These are phyloP conservation scores for Gryganskiella cystojenkinii DNA, from an alignment of 192 early-diverging fungal species.

Conservation along the genomic window DNA sequence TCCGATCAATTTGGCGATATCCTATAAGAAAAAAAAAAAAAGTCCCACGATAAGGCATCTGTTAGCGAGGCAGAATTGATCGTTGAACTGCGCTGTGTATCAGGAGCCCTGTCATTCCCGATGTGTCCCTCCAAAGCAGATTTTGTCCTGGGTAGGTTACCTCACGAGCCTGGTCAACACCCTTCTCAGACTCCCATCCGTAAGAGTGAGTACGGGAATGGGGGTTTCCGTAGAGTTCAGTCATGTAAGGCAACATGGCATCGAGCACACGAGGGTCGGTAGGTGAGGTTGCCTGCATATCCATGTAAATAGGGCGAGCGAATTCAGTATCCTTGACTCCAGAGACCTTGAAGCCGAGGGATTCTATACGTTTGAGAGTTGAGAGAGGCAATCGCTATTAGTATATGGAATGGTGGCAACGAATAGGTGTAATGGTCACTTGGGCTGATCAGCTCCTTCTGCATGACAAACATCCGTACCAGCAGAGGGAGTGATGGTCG, in stretches of 20 bases:
- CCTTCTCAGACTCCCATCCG: conserved; percentile 96
- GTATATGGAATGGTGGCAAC: too few species aligned
- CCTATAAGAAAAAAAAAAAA: conserved; percentile 53
- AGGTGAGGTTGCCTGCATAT: conserved; percentile 94
- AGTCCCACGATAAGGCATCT: too few species aligned
- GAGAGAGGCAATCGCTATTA: too few species aligned
- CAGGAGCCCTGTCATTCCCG: too few species aligned
- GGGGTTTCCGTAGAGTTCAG: conserved; percentile 93
- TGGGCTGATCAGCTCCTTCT: too few species aligned
- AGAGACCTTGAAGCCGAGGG: conserved; percentile 62
- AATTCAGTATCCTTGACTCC: conserved; percentile 43
- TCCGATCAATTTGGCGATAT: conserved; percentile 88
- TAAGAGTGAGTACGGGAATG: conserved; percentile 97
- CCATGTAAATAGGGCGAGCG: conserved; percentile 89
- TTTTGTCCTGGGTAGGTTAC: conserved; percentile 62
- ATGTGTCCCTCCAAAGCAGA: too few species aligned
- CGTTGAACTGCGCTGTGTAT: too few species aligned
- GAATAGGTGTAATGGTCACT: too few species aligned
- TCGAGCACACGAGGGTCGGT: conserved; percentile 94
- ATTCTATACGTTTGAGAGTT: conserved; percentile 36
- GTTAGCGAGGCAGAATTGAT: too few species aligned
- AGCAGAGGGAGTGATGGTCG: conserved; percentile 27
- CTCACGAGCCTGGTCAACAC: conserved; percentile 87
- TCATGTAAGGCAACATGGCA: conserved; percentile 95
- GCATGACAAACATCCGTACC: too few species aligned